Percentiles rank a stretch among this genome's conserved stretches.
These are phyloP conservation scores for Trichomonascaceae sp. DNA, from an alignment of 1,139 yeast species.

Conservation along the genomic window DNA sequence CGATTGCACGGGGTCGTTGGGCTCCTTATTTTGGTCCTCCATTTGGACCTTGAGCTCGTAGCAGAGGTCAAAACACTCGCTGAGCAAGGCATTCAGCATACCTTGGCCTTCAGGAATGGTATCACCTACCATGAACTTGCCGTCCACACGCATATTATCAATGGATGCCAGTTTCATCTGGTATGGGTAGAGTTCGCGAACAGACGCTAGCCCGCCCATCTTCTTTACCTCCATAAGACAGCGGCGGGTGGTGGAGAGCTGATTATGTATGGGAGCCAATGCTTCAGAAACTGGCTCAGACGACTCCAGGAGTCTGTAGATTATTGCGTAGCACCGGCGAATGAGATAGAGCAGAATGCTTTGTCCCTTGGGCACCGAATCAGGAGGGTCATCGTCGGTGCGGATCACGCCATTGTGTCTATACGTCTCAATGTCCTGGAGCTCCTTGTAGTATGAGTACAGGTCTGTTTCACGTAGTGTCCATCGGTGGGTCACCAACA, in stretches of 20 bases:
- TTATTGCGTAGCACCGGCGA: slow-evolving; percentile 79
- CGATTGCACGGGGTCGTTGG: not conserved
- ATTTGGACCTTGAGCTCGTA: slow-evolving; percentile 84
- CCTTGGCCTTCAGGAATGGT: slow-evolving; percentile 97
- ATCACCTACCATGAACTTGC: slow-evolving; percentile 77
- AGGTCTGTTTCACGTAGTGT: slow-evolving; percentile 90
- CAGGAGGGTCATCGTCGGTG: slow-evolving; percentile 11
- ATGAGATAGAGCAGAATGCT: slow-evolving; percentile 62
- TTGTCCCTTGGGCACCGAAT: slow-evolving; percentile 32
- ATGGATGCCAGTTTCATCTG: slow-evolving; percentile 86
- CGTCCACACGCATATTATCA: slow-evolving; percentile 77
- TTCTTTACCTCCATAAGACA: slow-evolving; percentile 81
- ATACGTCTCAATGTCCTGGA: slow-evolving; percentile 59
- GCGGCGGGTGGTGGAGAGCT: slow-evolving; percentile 76
- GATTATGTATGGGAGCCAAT: slow-evolving; percentile 84
- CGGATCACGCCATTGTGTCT: slow-evolving; percentile 42
- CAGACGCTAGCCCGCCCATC: slow-evolving; percentile 78
- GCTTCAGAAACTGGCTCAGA: slow-evolving; percentile 94
- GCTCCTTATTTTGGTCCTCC: slow-evolving; percentile 41
- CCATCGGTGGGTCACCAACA: slow-evolving; percentile 90
- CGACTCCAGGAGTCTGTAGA: slow-evolving; percentile 77
- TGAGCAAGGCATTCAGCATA: slow-evolving; percentile 72
- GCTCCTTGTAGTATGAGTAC: slow-evolving; percentile 61
- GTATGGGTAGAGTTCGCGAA: slow-evolving; percentile 85
- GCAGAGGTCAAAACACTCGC: slow-evolving; percentile 87